These are phyloP conservation scores for sorghum (Sorghum bicolor) DNA, from an alignment of 176 grass and related monocot species.

Conservation along the genomic window Sorghum_bicolor_NCBIv3 NC_012873.2:16500501-16501000, in stretches of 20 bases:
- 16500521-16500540: background rate
- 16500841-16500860: conserved; percentile 62
- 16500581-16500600: background rate
- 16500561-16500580: background rate
- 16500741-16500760: background rate
- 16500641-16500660: background rate
- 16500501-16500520: background rate
- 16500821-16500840: conserved; percentile 67
- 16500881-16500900: conserved; percentile 44
- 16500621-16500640: background rate
- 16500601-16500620: background rate
- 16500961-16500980: conserved; percentile 59
- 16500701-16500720: too few relatives aligned
- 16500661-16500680: too few relatives aligned
- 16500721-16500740: background rate
- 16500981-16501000: conserved; percentile 39
- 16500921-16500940: conserved; percentile 67
- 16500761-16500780: background rate
- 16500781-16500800: too few relatives aligned
- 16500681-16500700: too few relatives aligned
- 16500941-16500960: conserved; percentile 62
- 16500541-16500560: background rate
- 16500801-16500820: background rate
- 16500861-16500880: conserved; percentile 32
- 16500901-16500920: conserved; percentile 65